These are phyloP conservation scores for Pseudoscleropodium purum DNA, from an alignment of 225 moss, liverwort and hornwort species.

Conservation along the genomic window DNA sequence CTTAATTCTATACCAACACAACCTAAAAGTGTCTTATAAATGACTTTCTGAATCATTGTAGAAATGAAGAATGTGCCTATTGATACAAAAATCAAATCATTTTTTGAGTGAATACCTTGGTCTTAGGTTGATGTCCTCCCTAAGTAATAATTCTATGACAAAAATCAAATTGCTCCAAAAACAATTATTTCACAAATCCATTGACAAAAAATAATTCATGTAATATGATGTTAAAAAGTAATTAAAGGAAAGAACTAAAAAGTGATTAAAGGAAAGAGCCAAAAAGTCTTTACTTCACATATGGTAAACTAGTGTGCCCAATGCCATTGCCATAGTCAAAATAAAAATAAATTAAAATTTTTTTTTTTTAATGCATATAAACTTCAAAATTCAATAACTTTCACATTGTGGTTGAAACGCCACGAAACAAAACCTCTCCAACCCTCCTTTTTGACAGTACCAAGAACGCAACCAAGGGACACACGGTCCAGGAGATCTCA, in stretches of 20 bases:
- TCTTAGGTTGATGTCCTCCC: accelerated
- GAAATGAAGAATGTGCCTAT: not conserved
- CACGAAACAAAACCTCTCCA: not conserved
- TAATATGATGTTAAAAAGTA: not conserved
- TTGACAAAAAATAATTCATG: not conserved
- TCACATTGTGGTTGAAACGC: accelerated
- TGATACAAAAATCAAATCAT: not conserved
- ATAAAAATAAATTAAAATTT: not conserved
- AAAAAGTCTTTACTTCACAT: not conserved
- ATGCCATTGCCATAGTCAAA: not conserved
- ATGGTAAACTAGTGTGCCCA: too few species aligned
- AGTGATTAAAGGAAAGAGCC: not conserved
- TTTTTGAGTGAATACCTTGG: not conserved
- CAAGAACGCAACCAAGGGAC: accelerated
- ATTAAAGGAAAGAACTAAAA: not conserved
- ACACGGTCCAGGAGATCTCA: not conserved
- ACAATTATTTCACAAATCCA: not conserved
- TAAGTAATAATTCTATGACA: not conserved
- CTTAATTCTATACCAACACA: accelerated
- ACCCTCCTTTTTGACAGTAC: accelerated
- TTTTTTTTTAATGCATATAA: not conserved
- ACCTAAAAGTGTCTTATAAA: too few species aligned
- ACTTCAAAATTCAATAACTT: not conserved
- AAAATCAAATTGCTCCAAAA: not conserved
- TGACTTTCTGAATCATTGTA: accelerated